These are phyloP conservation scores for Xanthoceras sorbifolium DNA, from an alignment of 345 rosid genomes.

Conservation along the genomic window DNA sequence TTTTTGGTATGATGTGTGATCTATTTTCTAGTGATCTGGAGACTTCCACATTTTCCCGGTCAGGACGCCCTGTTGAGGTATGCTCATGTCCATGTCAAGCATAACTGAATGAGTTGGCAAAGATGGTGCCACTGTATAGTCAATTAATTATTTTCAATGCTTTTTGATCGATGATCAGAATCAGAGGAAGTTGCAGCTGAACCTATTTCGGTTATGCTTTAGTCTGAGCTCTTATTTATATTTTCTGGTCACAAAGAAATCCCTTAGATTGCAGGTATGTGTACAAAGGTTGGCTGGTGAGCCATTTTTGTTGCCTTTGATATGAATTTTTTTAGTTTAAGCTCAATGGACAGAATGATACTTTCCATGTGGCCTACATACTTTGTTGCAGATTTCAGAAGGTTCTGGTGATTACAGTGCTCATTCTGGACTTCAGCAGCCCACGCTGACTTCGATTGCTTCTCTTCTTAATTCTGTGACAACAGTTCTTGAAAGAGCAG, in stretches of 20 bases:
- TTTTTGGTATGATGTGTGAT: conserved; percentile 70
- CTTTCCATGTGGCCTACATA: conserved; percentile 12
- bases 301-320: neutral
- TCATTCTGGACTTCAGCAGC: conserved; percentile 59
- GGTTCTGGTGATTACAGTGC: conserved; percentile 40
- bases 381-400: conserved; percentile 55
- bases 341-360: neutral
- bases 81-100: conserved; percentile 19
- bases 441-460: conserved; percentile 59
- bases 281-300: conserved; percentile 9
- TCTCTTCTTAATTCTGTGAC: conserved; percentile 71
- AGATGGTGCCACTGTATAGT: neutral
- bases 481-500: conserved; percentile 75
- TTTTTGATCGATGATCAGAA: conserved; percentile 38
- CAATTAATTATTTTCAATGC: neutral
- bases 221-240: conserved; percentile 82
- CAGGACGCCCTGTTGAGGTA: conserved; percentile 51
- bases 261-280: conserved; percentile 74
- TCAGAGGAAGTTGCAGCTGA: conserved; percentile 63
- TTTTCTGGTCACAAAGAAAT: conserved; percentile 76
- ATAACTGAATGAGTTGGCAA: neutral
- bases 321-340: neutral
- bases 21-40: conserved; percentile 58
- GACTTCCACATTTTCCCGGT: conserved; percentile 29
- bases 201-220: conserved; percentile 60